Conservation (phyloP, 148 eudicot species). For the Polygonum maritimum region DNA sequence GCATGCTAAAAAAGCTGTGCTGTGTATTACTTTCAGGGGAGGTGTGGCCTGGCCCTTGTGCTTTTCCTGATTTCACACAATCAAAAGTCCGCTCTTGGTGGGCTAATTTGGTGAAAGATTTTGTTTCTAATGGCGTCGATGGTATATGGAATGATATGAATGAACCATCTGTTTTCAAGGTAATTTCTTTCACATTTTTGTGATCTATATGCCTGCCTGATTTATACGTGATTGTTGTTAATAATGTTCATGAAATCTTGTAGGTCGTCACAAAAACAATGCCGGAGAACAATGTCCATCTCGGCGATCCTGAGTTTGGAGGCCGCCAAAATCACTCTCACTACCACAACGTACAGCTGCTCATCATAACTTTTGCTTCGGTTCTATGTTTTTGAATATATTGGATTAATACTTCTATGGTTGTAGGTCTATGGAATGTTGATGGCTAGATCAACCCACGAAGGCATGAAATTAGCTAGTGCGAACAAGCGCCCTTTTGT, state of each 20-base stretch:
- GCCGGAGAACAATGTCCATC: constrained; percentile 90
- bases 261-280: constrained; percentile 82
- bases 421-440: constrained; percentile 88
- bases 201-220: not conserved
- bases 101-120: constrained; percentile 79
- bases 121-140: constrained; percentile 77
- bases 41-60: constrained; percentile 99
- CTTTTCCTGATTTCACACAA: constrained; percentile 89
- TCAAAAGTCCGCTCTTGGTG: constrained; percentile 92
- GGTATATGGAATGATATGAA: constrained; percentile 99
- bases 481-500: constrained; percentile 83
- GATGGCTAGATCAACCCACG: constrained; percentile 94
- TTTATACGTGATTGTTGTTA: not conserved
- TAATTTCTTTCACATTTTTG: constrained; percentile 14
- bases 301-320: constrained; percentile 82
- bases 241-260: not conserved
- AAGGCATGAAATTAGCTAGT: constrained; percentile 79
- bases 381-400: not conserved
- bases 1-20: not conserved
- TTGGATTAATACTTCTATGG: not conserved
- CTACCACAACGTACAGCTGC: constrained; percentile 75
- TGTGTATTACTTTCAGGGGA: constrained; percentile 40
- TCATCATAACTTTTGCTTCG: constrained; percentile 4
- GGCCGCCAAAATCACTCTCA: constrained; percentile 80
- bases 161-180: constrained; percentile 96